A percentile compares a stretch with the other conserved stretches of the same genome.
These are phyloP conservation scores for Pyrenochaeta sp. DNA, from an alignment of 2,329 filamentous ascomycete species.

Conservation along the genomic window DNA sequence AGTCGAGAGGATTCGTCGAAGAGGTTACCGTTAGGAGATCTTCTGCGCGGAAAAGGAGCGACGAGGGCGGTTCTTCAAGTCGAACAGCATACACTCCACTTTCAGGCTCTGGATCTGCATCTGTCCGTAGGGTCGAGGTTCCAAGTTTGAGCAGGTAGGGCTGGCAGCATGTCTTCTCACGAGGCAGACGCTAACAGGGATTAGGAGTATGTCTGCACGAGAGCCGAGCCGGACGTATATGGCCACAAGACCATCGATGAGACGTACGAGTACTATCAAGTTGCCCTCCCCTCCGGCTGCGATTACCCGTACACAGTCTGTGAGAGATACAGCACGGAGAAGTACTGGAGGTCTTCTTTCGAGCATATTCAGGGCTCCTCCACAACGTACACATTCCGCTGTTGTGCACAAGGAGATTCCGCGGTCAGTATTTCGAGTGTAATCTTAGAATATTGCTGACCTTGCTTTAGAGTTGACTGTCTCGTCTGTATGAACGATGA, in stretches of 20 bases:
- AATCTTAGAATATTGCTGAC: slow-evolving; percentile 18
- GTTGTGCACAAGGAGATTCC: slow-evolving; percentile 37
- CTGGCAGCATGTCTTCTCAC: neutral
- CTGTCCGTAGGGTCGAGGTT: slow-evolving; percentile 39
- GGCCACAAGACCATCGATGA: slow-evolving; percentile 38
- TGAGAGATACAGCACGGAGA: slow-evolving; percentile 36
- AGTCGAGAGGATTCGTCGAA: slow-evolving; percentile 38
- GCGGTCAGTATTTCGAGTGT: slow-evolving; percentile 19
- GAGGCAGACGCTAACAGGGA: slow-evolving; percentile 21
- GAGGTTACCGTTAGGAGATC: slow-evolving; percentile 39
- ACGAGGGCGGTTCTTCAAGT: slow-evolving; percentile 46
- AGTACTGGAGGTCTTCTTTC: slow-evolving; percentile 46
- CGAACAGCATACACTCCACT: slow-evolving; percentile 43
- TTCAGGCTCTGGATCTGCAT: slow-evolving; percentile 43
- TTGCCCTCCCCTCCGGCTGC: slow-evolving; percentile 33
- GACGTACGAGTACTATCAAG: slow-evolving; percentile 43
- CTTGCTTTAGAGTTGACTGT: slow-evolving; percentile 69
- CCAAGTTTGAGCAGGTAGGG: slow-evolving; percentile 42
- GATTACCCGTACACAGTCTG: slow-evolving; percentile 35
- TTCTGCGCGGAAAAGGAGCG: slow-evolving; percentile 39
- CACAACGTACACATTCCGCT: slow-evolving; percentile 31
- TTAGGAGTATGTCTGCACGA: slow-evolving; percentile 42
- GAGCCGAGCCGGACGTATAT: slow-evolving; percentile 39
- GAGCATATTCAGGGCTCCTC: slow-evolving; percentile 40
- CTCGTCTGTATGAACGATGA: slow-evolving; percentile 75